phyloP scores from a whole-genome alignment of 2,329 filamentous ascomycete genomes.

The Epichloe gansuensis region DNA sequence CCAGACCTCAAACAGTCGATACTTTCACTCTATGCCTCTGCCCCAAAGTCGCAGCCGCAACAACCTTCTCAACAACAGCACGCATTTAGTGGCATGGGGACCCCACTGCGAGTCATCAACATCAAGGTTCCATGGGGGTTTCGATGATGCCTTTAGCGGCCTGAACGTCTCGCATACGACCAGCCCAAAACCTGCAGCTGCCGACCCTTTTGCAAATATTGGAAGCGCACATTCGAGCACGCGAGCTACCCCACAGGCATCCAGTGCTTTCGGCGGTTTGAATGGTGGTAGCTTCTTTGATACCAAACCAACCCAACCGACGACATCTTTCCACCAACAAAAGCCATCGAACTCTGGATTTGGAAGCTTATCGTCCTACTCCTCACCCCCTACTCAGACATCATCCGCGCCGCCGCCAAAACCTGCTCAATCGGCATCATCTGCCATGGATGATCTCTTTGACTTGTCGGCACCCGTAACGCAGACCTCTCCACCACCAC shows the following conservation, averaged over 20 bases:
- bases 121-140: slow-evolving; percentile 43
- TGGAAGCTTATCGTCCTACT: slow-evolving; percentile 54
- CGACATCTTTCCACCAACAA: slow-evolving; percentile 35
- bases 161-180: slow-evolving; percentile 32
- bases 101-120: slow-evolving; percentile 41
- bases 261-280: slow-evolving; percentile 36
- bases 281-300: slow-evolving; percentile 80
- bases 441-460: slow-evolving; percentile 68
- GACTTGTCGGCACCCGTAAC: slow-evolving; percentile 52
- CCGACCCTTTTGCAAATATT: slow-evolving; percentile 51
- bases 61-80: slow-evolving; percentile 20
- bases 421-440: slow-evolving; percentile 34
- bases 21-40: slow-evolving; percentile 80
- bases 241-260: slow-evolving; percentile 22
- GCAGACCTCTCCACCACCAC: slow-evolving; percentile 32
- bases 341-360: slow-evolving; percentile 47
- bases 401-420: slow-evolving; percentile 23
- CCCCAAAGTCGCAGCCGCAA: slow-evolving; percentile 53
- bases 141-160: slow-evolving; percentile 62
- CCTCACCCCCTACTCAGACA: slow-evolving; percentile 26
- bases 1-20: slow-evolving; percentile 97
- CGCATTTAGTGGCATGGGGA: slow-evolving; percentile 55
- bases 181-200: slow-evolving; percentile 29
- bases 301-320: slow-evolving; percentile 49
- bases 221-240: slow-evolving; percentile 24